Evolutionary conservation across 2,329 filamentous ascomycete genomes (phyloP).

Genomic region (Trichoderma semiorbis): DNA sequence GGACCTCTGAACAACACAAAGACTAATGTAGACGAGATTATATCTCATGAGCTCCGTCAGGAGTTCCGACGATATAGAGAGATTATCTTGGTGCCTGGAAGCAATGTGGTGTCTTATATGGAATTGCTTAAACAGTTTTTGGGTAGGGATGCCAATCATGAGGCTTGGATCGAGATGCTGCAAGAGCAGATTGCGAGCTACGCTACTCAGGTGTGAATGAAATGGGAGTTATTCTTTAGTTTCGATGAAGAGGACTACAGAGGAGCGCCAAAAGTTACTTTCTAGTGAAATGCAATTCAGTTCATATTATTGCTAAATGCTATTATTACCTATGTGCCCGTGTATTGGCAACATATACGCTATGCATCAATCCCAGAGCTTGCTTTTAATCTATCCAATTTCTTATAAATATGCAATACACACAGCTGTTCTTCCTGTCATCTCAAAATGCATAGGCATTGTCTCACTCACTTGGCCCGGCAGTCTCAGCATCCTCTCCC

Average conservation of each 20-base stretch:
- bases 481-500: neutral
- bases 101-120: slow-evolving; percentile 70
- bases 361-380: neutral
- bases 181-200: neutral
- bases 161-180: slow-evolving; percentile 46
- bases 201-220: neutral
- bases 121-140: slow-evolving; percentile 65
- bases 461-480: neutral
- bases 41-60: slow-evolving; percentile 64
- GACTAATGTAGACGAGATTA: slow-evolving; percentile 35
- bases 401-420: neutral
- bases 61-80: slow-evolving; percentile 69
- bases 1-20: neutral
- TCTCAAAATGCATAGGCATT: neutral
- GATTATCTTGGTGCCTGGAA: slow-evolving; percentile 70
- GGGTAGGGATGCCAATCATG: slow-evolving; percentile 64
- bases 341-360: neutral
- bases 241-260: neutral
- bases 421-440: neutral
- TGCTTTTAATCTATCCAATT: neutral
- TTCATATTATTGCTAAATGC: neutral
- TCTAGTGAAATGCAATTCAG: neutral
- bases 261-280: neutral
- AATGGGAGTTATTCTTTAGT: neutral
- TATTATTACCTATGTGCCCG: neutral